Conservation (phyloP, 768 basidiomycete genomes). For the Cyathus striatus region DNA sequence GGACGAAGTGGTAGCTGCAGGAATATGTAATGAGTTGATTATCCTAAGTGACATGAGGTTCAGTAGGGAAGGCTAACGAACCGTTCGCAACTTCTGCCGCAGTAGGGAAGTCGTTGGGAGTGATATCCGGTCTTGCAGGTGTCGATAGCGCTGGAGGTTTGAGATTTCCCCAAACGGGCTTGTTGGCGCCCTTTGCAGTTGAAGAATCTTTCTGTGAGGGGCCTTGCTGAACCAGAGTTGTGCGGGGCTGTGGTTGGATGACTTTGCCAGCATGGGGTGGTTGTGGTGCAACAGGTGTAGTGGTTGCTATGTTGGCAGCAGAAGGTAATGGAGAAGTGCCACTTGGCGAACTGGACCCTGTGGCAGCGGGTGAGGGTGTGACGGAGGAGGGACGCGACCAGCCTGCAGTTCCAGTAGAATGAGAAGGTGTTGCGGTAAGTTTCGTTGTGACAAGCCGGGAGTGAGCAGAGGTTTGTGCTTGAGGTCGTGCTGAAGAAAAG, state of each 20-base stretch:
- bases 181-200: constrained; percentile 23
- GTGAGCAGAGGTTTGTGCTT: constrained; percentile 54
- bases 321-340: constrained; percentile 35
- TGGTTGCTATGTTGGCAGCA: constrained; percentile 24
- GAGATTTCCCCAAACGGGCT: constrained; percentile 72
- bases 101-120: constrained; percentile 83
- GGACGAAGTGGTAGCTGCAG: too few species aligned
- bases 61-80: too few species aligned
- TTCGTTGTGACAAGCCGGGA: constrained; percentile 86
- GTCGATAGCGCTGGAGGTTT: constrained; percentile 30
- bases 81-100: constrained; percentile 93
- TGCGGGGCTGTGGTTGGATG: constrained; percentile 61
- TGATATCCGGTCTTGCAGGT: constrained; percentile 33
- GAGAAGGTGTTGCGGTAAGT: constrained; percentile 62
- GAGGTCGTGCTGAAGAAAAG: constrained; percentile 46
- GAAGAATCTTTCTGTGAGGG: constrained; percentile 25
- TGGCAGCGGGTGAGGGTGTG: constrained; percentile 45
- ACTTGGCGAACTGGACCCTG: constrained; percentile 39
- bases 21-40: too few species aligned
- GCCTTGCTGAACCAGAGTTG: constrained; percentile 23
- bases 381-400: constrained; percentile 81
- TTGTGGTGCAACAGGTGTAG: constrained; percentile 37
- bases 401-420: constrained; percentile 58
- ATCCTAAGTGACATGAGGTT: too few species aligned
- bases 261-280: constrained; percentile 58